Evolutionary conservation across 1,284 basidiomycete species (phyloP).

Genomic region (Cryptococcus wingfieldii): DNA sequence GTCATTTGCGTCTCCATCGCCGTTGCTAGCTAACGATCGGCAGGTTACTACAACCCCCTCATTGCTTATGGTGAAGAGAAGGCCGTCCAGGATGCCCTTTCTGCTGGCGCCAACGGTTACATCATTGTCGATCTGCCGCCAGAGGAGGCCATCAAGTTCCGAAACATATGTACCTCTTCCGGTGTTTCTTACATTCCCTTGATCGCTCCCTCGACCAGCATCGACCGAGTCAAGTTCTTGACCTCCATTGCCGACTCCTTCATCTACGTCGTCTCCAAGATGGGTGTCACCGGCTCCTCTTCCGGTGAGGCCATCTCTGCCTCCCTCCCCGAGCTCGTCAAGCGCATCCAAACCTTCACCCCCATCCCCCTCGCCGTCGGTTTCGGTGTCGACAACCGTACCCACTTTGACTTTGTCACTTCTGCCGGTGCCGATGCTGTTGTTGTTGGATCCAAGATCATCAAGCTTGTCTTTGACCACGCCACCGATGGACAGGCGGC

Average conservation of each 20-base stretch:
- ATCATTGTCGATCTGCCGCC: conserved; percentile 97
- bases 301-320: conserved; percentile 66
- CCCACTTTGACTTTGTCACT: conserved; percentile 81
- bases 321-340: conserved; percentile 71
- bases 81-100: conserved; percentile 80
- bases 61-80: conserved; percentile 92
- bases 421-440: conserved; percentile 89
- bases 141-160: conserved; percentile 88
- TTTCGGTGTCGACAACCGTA: conserved; percentile 90
- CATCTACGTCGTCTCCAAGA: conserved; percentile 97
- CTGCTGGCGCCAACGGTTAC: conserved; percentile 93
- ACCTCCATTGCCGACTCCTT: conserved; percentile 91
- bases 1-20: conserved; percentile 19
- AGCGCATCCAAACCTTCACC: conserved; percentile 67
- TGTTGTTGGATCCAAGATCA: conserved; percentile 85
- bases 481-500: conserved; percentile 56
- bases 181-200: conserved; percentile 96
- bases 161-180: conserved; percentile 70
- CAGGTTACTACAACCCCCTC: conserved; percentile 95
- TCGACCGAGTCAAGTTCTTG: conserved; percentile 83
- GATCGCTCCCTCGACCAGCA: conserved; percentile 88
- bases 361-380: conserved; percentile 86
- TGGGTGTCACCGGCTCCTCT: conserved; percentile 96
- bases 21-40: neutral
- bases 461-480: conserved; percentile 66